Base-by-base conservation (phyloP, 495 filamentous ascomycete genomes). In the Hyaloscypha hepaticicola region DNA sequence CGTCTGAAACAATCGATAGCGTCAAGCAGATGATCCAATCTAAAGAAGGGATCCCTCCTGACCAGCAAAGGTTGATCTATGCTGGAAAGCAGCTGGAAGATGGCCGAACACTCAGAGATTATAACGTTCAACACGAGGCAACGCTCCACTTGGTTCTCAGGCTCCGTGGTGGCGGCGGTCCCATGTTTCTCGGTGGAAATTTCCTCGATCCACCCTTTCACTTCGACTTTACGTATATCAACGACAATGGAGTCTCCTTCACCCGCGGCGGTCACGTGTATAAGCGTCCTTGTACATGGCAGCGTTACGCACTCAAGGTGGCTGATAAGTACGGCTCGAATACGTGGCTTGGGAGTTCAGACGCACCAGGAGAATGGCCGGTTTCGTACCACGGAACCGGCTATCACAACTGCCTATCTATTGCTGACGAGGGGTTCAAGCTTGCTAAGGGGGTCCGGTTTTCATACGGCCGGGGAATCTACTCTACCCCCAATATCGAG, bases 1-100 rank as follows among this genome's bases (percentile, higher is more conserved):
- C 92, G 77, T 90, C 87, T 76, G 94, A 98, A 83, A 97, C 95
- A 69, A 98, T 99, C 90, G 95, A 96, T 85, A 95, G 94, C 85
- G 91, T 96, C 77, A 96, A 94, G 84, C 83, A 84, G 78, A 96
- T 94, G 87, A 96, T 96, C 79, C 93, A 99, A 84, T 95, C 98
- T 82, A 99, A 98, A 89, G 95, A 99, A 82, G 95, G 95, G 72
- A 99, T 99, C 74, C 95, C 95, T 68, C 95, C 95, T 65, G 95
- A 98, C 81, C 95, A 98, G 82, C 95, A 99, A 86, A 94, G 95
- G 71, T 82, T 99, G 82, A 99, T 99, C 86, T 99, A 98, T 79
- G 95, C 95, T 71, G 95, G 95, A 79, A 99, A 99, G 88, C 95
- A 99, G 83, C 89, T 99, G 66, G 95, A 99, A 88, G 95, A 99